Evolutionary conservation across 164 flowering plant species (phyloP).

Genomic region (Umbilicus rupestris): DNA sequence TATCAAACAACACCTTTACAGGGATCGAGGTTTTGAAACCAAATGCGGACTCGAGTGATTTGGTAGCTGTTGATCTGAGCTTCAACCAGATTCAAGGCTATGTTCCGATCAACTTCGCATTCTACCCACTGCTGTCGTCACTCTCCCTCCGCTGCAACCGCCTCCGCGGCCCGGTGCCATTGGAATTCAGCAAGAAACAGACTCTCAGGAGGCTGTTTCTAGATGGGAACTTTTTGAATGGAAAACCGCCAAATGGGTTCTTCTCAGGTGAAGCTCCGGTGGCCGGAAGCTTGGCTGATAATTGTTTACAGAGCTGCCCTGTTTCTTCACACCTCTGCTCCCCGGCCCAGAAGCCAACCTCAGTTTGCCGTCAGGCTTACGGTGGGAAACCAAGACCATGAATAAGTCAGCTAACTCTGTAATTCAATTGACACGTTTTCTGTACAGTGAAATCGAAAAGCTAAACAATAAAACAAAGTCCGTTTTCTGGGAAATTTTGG

Average conservation of each 20-base stretch:
- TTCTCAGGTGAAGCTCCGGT: slow-evolving; percentile 28
- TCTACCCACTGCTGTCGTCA: slow-evolving; percentile 42
- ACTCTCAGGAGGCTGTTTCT: slow-evolving; percentile 48
- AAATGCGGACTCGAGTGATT: slow-evolving; percentile 17
- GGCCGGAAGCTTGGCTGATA: slow-evolving; percentile 69
- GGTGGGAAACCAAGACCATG: slow-evolving; percentile 27
- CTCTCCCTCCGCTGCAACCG: slow-evolving; percentile 57
- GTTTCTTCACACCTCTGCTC: slow-evolving; percentile 40
- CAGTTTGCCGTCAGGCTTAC: slow-evolving; percentile 53
- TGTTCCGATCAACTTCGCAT: slow-evolving; percentile 37
- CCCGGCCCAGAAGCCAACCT: slow-evolving; percentile 55
- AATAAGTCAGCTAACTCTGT: too few species aligned
- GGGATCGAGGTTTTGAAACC: slow-evolving; percentile 40
- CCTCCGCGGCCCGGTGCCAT: slow-evolving; percentile 60
- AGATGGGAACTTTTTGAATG: slow-evolving; percentile 74
- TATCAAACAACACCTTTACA: slow-evolving; percentile 64
- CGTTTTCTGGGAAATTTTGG: not conserved
- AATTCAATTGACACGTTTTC: too few species aligned
- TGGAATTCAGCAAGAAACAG: slow-evolving; percentile 39
- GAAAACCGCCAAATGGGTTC: slow-evolving; percentile 56
- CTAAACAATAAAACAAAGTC: not conserved
- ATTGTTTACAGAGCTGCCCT: slow-evolving; percentile 66
- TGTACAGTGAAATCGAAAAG: not conserved
- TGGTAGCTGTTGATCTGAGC: slow-evolving; percentile 78
- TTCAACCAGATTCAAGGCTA: slow-evolving; percentile 53